Conservation (phyloP, 345 rosid species). For the Rhizophora mangle region DNA sequence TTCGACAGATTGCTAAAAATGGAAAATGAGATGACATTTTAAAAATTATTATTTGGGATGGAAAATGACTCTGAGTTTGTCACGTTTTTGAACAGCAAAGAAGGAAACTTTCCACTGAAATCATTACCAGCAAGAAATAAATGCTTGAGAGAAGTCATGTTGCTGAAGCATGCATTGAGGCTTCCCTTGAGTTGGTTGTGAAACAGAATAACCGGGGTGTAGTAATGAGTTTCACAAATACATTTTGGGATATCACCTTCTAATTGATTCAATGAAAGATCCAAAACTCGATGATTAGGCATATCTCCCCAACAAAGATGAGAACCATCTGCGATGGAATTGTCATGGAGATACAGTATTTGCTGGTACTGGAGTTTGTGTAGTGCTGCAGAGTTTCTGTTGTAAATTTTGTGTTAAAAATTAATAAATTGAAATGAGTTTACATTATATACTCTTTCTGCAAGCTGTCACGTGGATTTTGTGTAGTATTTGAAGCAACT, state of each 20-base stretch:
- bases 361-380: neutral
- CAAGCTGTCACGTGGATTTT: too few relatives aligned
- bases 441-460: too few relatives aligned
- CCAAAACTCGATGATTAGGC: neutral
- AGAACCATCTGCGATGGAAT: constrained; percentile 1
- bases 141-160: neutral
- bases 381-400: constrained; percentile 2
- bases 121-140: constrained; percentile 1
- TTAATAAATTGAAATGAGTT: too few relatives aligned
- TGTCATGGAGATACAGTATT: constrained; percentile 2
- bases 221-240: too few relatives aligned
- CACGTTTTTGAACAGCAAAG: constrained; percentile 7
- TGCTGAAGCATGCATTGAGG: neutral
- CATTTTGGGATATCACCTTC: too few relatives aligned
- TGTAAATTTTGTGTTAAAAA: neutral
- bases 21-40: neutral
- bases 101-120: neutral
- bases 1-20: constrained; percentile 17
- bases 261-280: constrained; percentile 4
- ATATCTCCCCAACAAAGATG: constrained; percentile 4
- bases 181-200: too few relatives aligned
- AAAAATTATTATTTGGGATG: neutral
- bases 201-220: too few relatives aligned
- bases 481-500: too few relatives aligned
- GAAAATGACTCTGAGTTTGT: constrained; percentile 1